Evolutionary conservation across 2,329 filamentous ascomycete species (phyloP).

Genomic region (Akanthomyces uredinophilus): DNA sequence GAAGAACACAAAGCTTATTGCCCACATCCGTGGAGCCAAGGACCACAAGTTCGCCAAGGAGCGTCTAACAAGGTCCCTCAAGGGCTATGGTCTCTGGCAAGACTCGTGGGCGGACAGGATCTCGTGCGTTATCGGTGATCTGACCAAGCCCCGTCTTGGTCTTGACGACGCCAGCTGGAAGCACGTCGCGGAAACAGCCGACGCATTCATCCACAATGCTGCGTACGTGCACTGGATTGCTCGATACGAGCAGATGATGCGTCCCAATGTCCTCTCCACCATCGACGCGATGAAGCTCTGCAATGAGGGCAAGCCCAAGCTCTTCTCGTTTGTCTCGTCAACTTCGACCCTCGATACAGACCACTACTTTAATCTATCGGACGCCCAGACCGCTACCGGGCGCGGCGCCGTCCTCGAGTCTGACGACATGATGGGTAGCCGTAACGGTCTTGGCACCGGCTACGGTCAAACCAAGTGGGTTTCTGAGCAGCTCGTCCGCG

Average conservation of each 20-base stretch:
- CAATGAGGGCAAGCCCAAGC: conserved; percentile 70
- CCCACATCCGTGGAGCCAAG: conserved; percentile 65
- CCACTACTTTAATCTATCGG: conserved; percentile 71
- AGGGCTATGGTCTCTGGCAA: conserved; percentile 76
- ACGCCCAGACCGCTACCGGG: conserved; percentile 54
- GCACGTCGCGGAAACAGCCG: conserved; percentile 57
- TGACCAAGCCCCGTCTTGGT: conserved; percentile 68
- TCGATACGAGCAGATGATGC: conserved; percentile 65
- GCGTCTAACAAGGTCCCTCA: conserved; percentile 61
- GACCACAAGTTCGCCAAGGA: conserved; percentile 54
- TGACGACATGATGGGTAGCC: conserved; percentile 74
- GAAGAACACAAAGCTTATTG: conserved; percentile 46
- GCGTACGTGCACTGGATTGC: conserved; percentile 78
- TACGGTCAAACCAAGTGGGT: conserved; percentile 93
- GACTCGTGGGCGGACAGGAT: conserved; percentile 62
- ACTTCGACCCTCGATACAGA: conserved; percentile 82
- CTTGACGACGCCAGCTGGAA: conserved; percentile 63
- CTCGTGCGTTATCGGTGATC: conserved; percentile 65
- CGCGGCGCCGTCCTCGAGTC: conserved; percentile 63
- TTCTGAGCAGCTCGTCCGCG: conserved; percentile 62
- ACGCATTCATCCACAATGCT: conserved; percentile 78
- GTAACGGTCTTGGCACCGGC: conserved; percentile 72
- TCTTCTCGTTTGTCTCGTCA: conserved; percentile 71
- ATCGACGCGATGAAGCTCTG: conserved; percentile 73
- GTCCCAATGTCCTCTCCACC: conserved; percentile 76